Conservation (phyloP, 371 early-diverging fungal species). For the Capillidium heterosporum region DNA sequence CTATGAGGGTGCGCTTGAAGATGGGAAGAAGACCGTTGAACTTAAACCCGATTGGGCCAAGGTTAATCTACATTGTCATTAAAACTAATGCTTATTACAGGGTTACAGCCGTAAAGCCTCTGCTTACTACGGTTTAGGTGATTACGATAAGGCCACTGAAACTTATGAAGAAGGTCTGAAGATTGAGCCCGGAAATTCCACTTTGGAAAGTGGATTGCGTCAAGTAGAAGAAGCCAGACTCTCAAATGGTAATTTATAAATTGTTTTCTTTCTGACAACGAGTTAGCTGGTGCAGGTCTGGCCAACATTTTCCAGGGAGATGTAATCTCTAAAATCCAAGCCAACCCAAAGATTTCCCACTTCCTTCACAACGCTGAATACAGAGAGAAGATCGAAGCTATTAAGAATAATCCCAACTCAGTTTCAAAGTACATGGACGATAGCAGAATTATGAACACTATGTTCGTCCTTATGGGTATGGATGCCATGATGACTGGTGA, state of each 20-base stretch:
- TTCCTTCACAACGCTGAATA: conserved; percentile 52
- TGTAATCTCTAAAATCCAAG: conserved; percentile 52
- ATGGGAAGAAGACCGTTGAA: conserved; percentile 63
- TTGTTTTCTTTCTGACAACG: background rate
- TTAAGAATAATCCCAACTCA: conserved; percentile 37
- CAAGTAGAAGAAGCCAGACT: conserved; percentile 33
- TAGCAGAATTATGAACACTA: conserved; percentile 50
- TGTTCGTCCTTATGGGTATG: conserved; percentile 56
- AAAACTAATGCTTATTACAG: conserved; percentile 7
- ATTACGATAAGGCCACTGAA: conserved; percentile 41
- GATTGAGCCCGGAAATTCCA: conserved; percentile 53
- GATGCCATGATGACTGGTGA: conserved; percentile 20
- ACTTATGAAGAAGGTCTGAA: conserved; percentile 54
- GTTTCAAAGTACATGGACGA: conserved; percentile 28
- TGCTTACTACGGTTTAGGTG: conserved; percentile 52
- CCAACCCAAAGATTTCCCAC: conserved; percentile 50
- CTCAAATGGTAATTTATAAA: background rate
- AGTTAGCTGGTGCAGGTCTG: background rate
- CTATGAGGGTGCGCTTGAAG: conserved; percentile 52
- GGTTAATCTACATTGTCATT: conserved; percentile 12
- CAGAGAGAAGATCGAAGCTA: conserved; percentile 37
- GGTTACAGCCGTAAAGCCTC: conserved; percentile 76
- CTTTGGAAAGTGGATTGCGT: conserved; percentile 40
- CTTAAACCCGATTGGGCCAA: conserved; percentile 72
- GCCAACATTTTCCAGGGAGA: conserved; percentile 27